Base-by-base conservation (phyloP, 331 rosid species). In the Arachis monticola region DNA sequence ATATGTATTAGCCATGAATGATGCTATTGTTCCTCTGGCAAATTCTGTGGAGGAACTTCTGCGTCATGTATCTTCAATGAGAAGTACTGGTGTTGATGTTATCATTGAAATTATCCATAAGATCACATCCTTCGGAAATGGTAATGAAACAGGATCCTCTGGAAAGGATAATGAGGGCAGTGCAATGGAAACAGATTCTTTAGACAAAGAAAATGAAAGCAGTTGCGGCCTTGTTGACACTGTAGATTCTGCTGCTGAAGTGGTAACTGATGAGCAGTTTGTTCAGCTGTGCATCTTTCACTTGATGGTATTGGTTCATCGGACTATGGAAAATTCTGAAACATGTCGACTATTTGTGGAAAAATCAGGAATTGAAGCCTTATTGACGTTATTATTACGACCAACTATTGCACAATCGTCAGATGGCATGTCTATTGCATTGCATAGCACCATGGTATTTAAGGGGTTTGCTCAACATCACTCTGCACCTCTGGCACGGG, bases 401-500 rank as follows among this genome's bases (percentile, higher is more conserved):
- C 27, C 27, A 22, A 22, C 27, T 22, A 22, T 22, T 22, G 27
- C 27, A 22, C 27, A 22, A 22, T 22, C 27, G 87, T 87, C 97
- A 35, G 97, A 95, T 79, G 99, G 98, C 78, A 95, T 88, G 96
- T 87, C 99, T 67, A 88, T 95, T 88, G 98, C 99, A 76, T 75
- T 95, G 44, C 99, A 95, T 66, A 90, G 99, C 86, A 95, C 97
- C 69, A 95, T 95, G 99, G 99, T 95, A 50, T 95, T 95, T 83
- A 95, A 95, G 82, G 93, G 93, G 60, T 95, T 95, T 47, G 88
- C 99, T 42, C 99, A 95, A 70, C 96, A 95, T 87, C 99, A 95
- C 80, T 92, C 99, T 22, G 86, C 89, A 59, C 85, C 90, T 52
- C 81, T 95, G 78, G 97, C 98, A 50, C 96, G 80, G 14, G 99